These are phyloP conservation scores for Tolypocladium amazonense DNA, from an alignment of 2,329 filamentous ascomycete species.

Conservation along the genomic window DNA sequence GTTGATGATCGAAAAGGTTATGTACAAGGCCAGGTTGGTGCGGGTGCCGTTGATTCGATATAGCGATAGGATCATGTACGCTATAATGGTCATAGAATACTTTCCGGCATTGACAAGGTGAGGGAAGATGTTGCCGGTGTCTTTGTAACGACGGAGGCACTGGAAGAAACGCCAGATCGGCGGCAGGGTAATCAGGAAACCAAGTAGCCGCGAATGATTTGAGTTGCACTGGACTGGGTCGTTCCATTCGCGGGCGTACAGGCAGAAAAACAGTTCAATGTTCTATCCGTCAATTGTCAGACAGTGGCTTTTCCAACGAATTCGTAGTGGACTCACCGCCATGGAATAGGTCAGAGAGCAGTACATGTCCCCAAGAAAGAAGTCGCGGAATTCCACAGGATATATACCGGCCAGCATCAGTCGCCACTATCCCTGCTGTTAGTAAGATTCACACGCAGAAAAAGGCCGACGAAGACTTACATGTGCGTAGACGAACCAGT, in stretches of 20 bases:
- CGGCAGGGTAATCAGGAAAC: conserved; percentile 75
- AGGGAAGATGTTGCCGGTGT: conserved; percentile 80
- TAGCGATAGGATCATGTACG: conserved; percentile 67
- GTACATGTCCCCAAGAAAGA: conserved; percentile 96
- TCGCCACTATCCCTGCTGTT: conserved; percentile 55
- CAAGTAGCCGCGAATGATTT: conserved; percentile 67
- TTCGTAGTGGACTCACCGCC: conserved; percentile 49
- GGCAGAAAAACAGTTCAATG: conserved; percentile 84
- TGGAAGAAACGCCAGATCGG: conserved; percentile 86
- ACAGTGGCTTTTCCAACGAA: background rate
- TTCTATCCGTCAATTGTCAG: conserved; percentile 45
- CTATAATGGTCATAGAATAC: conserved; percentile 74
- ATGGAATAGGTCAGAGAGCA: conserved; percentile 89
- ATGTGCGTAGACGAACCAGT: conserved; percentile 85
- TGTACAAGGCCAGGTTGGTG: conserved; percentile 58
- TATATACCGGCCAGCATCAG: conserved; percentile 77
- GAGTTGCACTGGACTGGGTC: conserved; percentile 75
- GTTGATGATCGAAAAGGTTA: conserved; percentile 73
- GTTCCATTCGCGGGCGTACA: conserved; percentile 73
- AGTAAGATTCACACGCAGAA: background rate
- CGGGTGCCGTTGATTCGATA: conserved; percentile 62
- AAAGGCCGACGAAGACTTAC: conserved; percentile 37
- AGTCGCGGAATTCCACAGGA: conserved; percentile 92
- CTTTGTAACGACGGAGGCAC: conserved; percentile 78
- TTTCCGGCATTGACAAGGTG: conserved; percentile 90